Evolutionary conservation across 164 flowering plant genomes (phyloP), one percentile per base, ranked within the genome.

Genomic region (Liquidambar formosana): DNA sequence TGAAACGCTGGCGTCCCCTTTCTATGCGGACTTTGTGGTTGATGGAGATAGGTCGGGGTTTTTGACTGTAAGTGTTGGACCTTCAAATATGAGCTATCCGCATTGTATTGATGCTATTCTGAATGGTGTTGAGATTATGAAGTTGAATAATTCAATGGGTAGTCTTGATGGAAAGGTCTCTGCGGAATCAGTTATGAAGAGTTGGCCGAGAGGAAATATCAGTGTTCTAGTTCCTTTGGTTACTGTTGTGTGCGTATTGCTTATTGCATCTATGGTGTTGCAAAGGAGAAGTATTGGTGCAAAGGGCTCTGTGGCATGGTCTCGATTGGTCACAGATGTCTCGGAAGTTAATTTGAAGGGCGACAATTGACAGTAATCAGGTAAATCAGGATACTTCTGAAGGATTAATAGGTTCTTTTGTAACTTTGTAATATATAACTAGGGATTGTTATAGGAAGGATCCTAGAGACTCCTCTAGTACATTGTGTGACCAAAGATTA

Each of bases 91-190:
- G 73, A 87, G 97, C 68, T 54, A 59, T 27, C 68, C 79, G 0
- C 69, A 76, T 25, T 75, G 76, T 4, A 72, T 83, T 62, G 87
- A 85, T 72, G 97, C 83, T 3, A 86, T 95, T 60, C 65, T 95
- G 68, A 95, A 95, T 72, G 99, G 95, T 52, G 74, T 93, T 47
- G 99, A 95, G 88, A 78, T 95, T 66, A 76, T 89, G 84, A 93
- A 90, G 80, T 52, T 92, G 85, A 94, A 79, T 67, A 91, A 91
- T 61, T 77, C 94, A 8, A 48, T 82, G 78, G 86, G 86, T 33
- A 90, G 94, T 70, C 81, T 94, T 64, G 88, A 80, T 77, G 97
- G 94, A 6, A 68, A 73, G 46, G 44, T 80, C 1, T 78, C 80
- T 28, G 82, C 80, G 10, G 83, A 56, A 22, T 72, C 65, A 26